phyloP scores from a whole-genome alignment of 2,329 filamentous ascomycete species.

The Neonectria ditissima region DNA sequence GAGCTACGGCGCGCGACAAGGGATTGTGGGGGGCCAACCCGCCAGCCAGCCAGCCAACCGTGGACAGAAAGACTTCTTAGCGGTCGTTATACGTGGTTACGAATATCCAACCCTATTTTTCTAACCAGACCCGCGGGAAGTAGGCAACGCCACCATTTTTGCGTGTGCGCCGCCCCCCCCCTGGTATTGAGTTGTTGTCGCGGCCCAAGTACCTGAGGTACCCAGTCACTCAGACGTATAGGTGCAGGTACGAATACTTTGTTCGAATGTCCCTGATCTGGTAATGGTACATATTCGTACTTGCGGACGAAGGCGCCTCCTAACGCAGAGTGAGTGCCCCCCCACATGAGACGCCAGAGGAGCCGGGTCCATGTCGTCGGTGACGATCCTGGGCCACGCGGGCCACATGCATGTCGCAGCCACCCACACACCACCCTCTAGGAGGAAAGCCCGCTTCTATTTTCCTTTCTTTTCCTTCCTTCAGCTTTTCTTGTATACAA shows the following conservation, averaged over 20 bases:
- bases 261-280: no score
- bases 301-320: constrained; percentile 10
- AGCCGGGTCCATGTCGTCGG: constrained; percentile 42
- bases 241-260: no score
- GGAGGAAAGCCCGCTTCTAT: no score
- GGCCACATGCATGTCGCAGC: constrained; percentile 37
- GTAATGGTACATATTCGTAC: no score
- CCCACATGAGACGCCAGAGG: constrained; percentile 38
- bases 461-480: background rate
- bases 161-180: no score
- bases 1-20: no score
- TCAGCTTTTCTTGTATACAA: constrained; percentile 19
- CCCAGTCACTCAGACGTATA: no score
- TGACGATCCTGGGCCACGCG: constrained; percentile 32
- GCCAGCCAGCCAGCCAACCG: no score
- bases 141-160: constrained; percentile 18
- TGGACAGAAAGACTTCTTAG: background rate
- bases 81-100: constrained; percentile 8
- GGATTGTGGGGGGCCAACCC: no score
- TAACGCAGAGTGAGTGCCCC: constrained; percentile 9
- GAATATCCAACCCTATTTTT: constrained; percentile 14
- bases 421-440: background rate
- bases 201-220: background rate
- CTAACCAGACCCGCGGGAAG: background rate
- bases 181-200: constrained; percentile 1